Percentiles rank a stretch among this genome's conserved stretches.
Conservation (phyloP, 2,329 filamentous ascomycete genomes). For the Pezicula carpinea region DNA sequence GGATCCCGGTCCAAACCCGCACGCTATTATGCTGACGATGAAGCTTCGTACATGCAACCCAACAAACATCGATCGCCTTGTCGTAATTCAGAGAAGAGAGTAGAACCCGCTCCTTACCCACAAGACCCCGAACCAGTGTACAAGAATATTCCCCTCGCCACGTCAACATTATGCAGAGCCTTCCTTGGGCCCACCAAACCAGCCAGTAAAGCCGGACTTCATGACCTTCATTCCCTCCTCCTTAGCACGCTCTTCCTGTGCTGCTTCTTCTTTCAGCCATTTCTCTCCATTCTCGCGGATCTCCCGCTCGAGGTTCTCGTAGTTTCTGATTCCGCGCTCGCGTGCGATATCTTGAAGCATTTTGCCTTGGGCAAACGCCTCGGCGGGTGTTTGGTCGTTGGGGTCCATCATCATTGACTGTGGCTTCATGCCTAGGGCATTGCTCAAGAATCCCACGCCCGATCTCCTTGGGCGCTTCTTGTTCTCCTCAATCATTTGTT, state of each 20-base stretch:
- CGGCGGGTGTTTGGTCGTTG: conserved; percentile 59
- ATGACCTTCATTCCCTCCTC: conserved; percentile 90
- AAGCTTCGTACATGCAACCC: not conserved
- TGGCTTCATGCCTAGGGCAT: conserved; percentile 73
- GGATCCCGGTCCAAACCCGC: not conserved
- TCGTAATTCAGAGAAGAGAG: conserved; percentile 1
- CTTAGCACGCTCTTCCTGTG: conserved; percentile 80
- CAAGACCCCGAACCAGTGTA: not conserved
- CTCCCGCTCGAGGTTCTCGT: conserved; percentile 83
- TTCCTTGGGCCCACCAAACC: conserved; percentile 34
- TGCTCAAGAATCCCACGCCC: conserved; percentile 65
- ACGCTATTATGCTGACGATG: not conserved
- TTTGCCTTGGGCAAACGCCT: conserved; percentile 86
- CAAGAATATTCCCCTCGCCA: not conserved
- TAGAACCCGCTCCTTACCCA: not conserved
- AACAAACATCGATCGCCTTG: not conserved
- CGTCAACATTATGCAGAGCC: not conserved
- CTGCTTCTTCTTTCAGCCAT: conserved; percentile 92
- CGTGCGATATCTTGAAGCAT: conserved; percentile 94
- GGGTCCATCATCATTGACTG: conserved; percentile 61
- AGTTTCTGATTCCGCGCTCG: conserved; percentile 85
- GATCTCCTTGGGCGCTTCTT: conserved; percentile 55
- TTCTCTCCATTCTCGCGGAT: conserved; percentile 91
- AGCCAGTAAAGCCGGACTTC: conserved; percentile 70
- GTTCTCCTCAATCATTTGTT: conserved; percentile 66